Evolutionary conservation across 257 asterid species (phyloP).

Genomic region (Pogostemon cablin): DNA sequence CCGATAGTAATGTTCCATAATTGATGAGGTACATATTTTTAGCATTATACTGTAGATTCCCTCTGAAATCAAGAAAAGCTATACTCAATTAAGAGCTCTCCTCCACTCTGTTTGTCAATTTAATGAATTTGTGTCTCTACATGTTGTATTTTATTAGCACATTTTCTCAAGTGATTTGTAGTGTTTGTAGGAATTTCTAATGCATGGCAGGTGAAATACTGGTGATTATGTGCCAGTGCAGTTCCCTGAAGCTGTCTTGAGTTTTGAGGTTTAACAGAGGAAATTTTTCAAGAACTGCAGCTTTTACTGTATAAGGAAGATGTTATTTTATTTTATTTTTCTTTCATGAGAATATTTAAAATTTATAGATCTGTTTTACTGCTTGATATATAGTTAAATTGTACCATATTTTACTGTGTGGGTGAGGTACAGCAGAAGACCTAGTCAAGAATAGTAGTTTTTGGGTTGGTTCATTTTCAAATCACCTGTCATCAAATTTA

Average conservation of each 20-base stretch:
- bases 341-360: background rate
- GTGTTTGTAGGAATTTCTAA: conserved; percentile 24
- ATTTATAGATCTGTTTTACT: conserved; percentile 15
- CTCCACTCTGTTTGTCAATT: background rate
- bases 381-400: background rate
- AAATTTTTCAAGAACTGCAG: conserved; percentile 17
- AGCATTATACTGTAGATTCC: background rate
- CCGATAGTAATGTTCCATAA: background rate
- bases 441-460: conserved; percentile 5
- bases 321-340: conserved; percentile 25
- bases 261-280: conserved; percentile 55
- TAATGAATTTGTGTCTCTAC: conserved; percentile 13
- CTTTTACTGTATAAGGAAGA: conserved; percentile 11
- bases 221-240: conserved; percentile 51
- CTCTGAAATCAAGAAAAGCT: background rate
- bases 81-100: background rate
- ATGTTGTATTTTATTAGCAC: conserved; percentile 10
- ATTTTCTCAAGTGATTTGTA: conserved; percentile 12
- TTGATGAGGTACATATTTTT: background rate
- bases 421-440: conserved; percentile 11
- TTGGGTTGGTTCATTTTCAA: background rate
- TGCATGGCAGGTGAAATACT: conserved; percentile 52
- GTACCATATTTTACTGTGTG: background rate
- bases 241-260: conserved; percentile 71
- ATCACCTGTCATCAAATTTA: no score